A percentile compares a stretch with the other conserved stretches of the same genome.
Conservation (phyloP, 768 basidiomycete species). For the Leccinum truebloodii region DNA sequence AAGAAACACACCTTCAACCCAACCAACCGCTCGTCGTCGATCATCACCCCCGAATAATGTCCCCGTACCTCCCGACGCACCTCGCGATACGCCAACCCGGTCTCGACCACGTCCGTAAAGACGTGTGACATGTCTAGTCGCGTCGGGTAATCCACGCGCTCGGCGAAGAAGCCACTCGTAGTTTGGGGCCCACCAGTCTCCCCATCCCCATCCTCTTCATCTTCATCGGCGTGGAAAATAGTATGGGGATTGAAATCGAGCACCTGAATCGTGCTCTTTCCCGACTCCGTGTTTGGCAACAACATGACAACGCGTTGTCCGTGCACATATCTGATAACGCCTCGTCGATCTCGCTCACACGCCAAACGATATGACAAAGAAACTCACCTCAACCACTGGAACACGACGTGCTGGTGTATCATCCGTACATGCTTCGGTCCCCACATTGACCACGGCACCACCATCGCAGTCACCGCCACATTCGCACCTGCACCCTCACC, state of each 20-base stretch:
- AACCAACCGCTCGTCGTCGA: slow-evolving; percentile 43
- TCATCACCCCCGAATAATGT: slow-evolving; percentile 42
- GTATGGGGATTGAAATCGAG: slow-evolving; percentile 35
- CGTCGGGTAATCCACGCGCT: slow-evolving; percentile 14
- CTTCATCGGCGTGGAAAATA: not conserved
- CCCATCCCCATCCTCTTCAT: not conserved
- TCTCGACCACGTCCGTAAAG: slow-evolving; percentile 30
- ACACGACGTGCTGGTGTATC: slow-evolving; percentile 28
- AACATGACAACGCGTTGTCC: slow-evolving; percentile 39
- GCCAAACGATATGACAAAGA: not conserved
- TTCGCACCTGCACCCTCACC: not conserved
- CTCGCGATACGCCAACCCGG: slow-evolving; percentile 34
- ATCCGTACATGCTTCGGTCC: slow-evolving; percentile 38
- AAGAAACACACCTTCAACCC: slow-evolving; percentile 38
- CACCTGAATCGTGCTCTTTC: slow-evolving; percentile 19
- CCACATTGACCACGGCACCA: slow-evolving; percentile 41
- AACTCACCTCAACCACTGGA: slow-evolving; percentile 41
- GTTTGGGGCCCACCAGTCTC: not conserved
- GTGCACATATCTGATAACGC: slow-evolving; percentile 40
- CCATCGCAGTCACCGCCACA: not conserved
- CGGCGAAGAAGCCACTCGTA: not conserved
- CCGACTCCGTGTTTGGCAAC: slow-evolving; percentile 10
- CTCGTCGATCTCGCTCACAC: not conserved
- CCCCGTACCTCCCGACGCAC: slow-evolving; percentile 22
- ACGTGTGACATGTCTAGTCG: slow-evolving; percentile 16